phyloP scores from a whole-genome alignment of 495 filamentous ascomycete species.

The Tuber brumale region DNA sequence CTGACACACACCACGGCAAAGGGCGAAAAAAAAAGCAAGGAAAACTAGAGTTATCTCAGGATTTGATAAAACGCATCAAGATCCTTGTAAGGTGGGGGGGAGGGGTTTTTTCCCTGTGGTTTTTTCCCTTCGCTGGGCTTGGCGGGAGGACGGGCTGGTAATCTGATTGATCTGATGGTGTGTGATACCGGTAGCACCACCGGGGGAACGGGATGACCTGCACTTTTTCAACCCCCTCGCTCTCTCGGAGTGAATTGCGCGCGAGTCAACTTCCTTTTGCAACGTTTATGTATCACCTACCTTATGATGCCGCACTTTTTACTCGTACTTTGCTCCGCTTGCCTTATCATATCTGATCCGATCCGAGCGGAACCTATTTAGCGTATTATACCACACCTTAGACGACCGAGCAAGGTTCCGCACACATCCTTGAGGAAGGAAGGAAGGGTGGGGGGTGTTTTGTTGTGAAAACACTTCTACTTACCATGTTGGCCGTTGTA shows the following conservation, averaged over 20 bases:
- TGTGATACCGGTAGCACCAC: neutral
- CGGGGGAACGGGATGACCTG: neutral
- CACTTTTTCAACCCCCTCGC: neutral
- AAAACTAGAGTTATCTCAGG: conserved; percentile 1
- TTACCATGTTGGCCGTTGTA: neutral
- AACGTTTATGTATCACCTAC: neutral
- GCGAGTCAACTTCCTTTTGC: neutral
- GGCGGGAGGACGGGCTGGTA: neutral
- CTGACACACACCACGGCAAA: neutral
- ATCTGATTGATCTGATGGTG: conserved; percentile 4
- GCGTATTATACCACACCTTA: neutral
- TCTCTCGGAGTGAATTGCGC: neutral
- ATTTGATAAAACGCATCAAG: neutral
- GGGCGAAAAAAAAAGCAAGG: neutral
- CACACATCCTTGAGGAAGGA: neutral
- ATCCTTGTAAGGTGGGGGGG: neutral
- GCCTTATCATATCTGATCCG: conserved; percentile 3
- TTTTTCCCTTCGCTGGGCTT: neutral
- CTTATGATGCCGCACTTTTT: neutral
- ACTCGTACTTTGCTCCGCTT: neutral
- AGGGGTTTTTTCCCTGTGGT: neutral
- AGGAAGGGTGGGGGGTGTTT: neutral
- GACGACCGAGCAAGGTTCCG: neutral
- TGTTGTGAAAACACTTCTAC: neutral
- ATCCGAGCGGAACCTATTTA: neutral